Evolutionary conservation across 2,329 filamentous ascomycete species (phyloP), one percentile per base, ranked within the genome.

Genomic region (Penicillium sp.): DNA sequence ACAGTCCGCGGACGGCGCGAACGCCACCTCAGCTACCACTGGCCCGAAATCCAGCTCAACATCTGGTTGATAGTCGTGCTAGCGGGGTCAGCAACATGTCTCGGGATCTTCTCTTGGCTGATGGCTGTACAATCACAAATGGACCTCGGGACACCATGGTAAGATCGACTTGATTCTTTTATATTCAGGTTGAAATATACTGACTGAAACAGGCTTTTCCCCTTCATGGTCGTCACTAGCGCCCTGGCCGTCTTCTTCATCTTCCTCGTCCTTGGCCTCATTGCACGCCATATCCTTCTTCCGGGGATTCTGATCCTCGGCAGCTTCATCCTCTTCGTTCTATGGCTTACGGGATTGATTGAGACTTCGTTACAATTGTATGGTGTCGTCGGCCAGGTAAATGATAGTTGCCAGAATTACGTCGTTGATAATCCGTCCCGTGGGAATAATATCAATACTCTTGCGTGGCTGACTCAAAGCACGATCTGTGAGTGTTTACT

Each of bases 121-220:
- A 74, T 81, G 58, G 51, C 63, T 2, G 73, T 79, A 14, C 78
- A 82, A 59, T 64, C 70, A 26, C 68, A 72, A 29, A 66, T 81
- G 57, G 53, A 65, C 16, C 50, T 77, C 16, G 74, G 70, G n/a
- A 73, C 72, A 40, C 78, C 78, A 56, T 82, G 78, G 78, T 81
- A 66, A 40, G 59, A 59, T 11, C 18, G 6, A 27, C 29, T 33
- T 22, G n/a, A 28, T 20, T 29, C 30, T 30, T 32, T 26, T 28
- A 20, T 17, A 5, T 22, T 9, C 5, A 9, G 18, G 18, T 5
- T 22, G 18, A 5, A 22, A 22, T 5, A 22, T 5, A n/a, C n/a
- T n/a, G n/a, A n/a, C n/a, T n/a, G n/a, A n/a, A n/a, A n/a, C 52
- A 82, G 78, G 78, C 69, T 82, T 47, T 77, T 82, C 63, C 78